Percentiles rank a stretch among this genome's conserved stretches.
These are phyloP conservation scores for Ormosia emarginata DNA, from an alignment of 306 rosid species.

Conservation along the genomic window DNA sequence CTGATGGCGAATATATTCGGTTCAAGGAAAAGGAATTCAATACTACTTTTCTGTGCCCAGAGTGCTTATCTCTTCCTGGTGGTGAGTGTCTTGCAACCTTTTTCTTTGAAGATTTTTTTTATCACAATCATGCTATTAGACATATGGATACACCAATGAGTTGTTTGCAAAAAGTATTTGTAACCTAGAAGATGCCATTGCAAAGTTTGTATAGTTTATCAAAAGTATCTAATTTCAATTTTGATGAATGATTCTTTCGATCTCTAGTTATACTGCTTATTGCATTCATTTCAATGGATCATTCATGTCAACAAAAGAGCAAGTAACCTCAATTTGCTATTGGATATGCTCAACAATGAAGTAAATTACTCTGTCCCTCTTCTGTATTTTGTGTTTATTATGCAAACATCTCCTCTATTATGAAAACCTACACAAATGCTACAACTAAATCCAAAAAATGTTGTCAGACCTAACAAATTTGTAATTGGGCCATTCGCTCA, in stretches of 20 bases:
- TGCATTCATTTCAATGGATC: not conserved
- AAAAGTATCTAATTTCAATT: not conserved
- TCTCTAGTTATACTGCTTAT: not conserved
- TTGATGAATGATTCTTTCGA: not conserved
- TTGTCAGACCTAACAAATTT: not conserved
- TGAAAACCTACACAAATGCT: not conserved
- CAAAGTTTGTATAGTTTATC: not conserved
- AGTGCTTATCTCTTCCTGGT: slow-evolving; percentile 41
- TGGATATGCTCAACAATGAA: not conserved
- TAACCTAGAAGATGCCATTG: not conserved
- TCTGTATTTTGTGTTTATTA: not conserved
- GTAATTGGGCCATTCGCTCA: not conserved
- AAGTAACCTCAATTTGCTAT: not conserved
- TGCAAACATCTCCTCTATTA: not conserved
- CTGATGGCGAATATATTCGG: slow-evolving; percentile 52
- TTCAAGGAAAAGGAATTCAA: slow-evolving; percentile 64
- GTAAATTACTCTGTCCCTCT: not conserved
- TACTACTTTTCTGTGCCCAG: slow-evolving; percentile 58
- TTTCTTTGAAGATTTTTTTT: not conserved
- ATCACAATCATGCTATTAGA: not conserved
- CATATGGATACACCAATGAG: not conserved
- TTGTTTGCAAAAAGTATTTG: not conserved
- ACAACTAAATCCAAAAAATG: not conserved
- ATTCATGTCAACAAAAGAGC: not conserved
- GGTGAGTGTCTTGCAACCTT: slow-evolving; percentile 49